Percentiles rank a stretch among this genome's conserved stretches.
phyloP scores from a whole-genome alignment of 1,284 basidiomycete species.

The Boletus mariae region DNA sequence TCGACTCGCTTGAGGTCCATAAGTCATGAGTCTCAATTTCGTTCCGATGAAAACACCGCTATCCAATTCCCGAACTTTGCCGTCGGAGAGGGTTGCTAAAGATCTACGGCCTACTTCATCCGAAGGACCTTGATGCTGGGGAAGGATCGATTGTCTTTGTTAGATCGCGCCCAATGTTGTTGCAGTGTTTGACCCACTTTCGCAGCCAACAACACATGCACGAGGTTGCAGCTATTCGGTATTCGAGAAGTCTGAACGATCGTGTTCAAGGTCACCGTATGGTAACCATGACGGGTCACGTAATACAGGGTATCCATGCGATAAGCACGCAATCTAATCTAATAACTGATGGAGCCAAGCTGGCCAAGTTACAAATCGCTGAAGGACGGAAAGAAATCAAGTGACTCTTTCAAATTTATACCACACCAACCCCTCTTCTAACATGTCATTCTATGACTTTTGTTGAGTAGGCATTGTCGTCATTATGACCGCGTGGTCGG shows the following conservation, averaged over 20 bases:
- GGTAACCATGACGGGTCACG: neutral
- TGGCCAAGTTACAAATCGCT: neutral
- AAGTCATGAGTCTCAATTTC: neutral
- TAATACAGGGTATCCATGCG: neutral
- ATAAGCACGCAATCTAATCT: neutral
- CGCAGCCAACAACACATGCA: neutral
- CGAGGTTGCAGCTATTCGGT: neutral
- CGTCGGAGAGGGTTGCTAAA: neutral
- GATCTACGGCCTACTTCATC: neutral
- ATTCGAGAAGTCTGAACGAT: neutral
- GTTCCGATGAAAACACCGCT: neutral
- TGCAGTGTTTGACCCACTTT: too few relatives aligned
- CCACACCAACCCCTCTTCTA: neutral
- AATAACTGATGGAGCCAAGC: neutral
- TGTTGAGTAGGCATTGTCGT: neutral
- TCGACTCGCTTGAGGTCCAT: neutral
- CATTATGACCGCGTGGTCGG: neutral
- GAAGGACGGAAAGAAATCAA: neutral
- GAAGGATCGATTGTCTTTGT: neutral
- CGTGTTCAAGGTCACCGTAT: neutral
- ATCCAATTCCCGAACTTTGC: neutral
- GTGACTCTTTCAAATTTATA: neutral
- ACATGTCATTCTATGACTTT: neutral
- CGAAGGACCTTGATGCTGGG: neutral
- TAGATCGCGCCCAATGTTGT: neutral